Conservation (phyloP, 148 eudicot genomes). For the Fagopyrum esculentum region DNA sequence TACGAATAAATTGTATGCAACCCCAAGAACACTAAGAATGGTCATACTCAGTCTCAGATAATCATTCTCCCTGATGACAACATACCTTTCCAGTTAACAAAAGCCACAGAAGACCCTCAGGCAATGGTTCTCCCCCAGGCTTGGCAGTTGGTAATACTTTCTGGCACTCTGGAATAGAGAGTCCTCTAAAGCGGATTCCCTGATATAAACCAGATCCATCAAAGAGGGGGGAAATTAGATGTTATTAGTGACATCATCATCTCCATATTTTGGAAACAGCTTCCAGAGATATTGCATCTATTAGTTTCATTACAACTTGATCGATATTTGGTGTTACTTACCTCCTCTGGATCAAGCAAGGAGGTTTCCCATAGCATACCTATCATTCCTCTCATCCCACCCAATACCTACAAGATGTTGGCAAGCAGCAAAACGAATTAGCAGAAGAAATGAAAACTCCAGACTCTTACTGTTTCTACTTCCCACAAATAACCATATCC, state of each 20-base stretch:
- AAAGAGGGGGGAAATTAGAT: not conserved
- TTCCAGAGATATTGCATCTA: too few species aligned
- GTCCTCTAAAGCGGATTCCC: conserved; percentile 92
- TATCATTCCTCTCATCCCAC: conserved; percentile 99
- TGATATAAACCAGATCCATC: conserved; percentile 20
- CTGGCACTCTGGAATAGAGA: conserved; percentile 97
- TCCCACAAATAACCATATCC: not conserved
- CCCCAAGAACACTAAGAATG: not conserved
- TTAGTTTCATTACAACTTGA: not conserved
- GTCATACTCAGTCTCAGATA: not conserved
- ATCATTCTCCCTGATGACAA: not conserved
- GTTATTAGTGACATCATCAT: not conserved
- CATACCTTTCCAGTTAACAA: conserved; percentile 90
- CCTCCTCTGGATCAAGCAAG: conserved; percentile 97
- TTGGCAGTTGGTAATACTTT: conserved; percentile 78
- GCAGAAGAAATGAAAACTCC: conserved; percentile 6
- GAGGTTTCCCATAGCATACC: conserved; percentile 95
- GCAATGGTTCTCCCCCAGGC: conserved; percentile 91
- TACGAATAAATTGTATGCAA: not conserved
- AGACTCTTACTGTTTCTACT: not conserved
- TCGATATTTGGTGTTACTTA: conserved; percentile 17
- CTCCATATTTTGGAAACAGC: not conserved
- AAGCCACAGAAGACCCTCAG: conserved; percentile 98
- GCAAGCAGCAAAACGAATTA: not conserved
- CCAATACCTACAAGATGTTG: conserved; percentile 56